Evolutionary conservation across 2,329 filamentous ascomycete genomes (phyloP), one percentile per base, ranked within the genome.

Genomic region (Fusarium pseudoanthophilum): DNA sequence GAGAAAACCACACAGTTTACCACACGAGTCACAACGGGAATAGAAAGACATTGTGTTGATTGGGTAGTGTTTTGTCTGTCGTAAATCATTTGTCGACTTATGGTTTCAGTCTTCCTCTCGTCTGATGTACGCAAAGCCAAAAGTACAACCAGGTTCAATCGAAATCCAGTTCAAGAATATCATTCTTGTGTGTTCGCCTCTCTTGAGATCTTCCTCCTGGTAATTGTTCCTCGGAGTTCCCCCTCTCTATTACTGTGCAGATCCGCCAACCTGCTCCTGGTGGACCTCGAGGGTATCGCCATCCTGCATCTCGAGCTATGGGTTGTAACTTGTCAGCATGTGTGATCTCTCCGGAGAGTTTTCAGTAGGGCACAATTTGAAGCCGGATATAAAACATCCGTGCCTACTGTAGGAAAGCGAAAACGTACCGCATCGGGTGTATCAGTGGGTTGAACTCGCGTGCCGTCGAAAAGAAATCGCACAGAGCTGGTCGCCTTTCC

Each of bases 231-330:
- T 48, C 43, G 10, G n/a, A 39, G 30, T 37, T 55, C 36, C 40
- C 57, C 58, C 52, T 55, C 43, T 56, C 42, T 18, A 43, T 56
- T 51, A 61, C 61, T 67, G 61, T 53, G 58, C 64, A 72, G 79
- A 84, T 69, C 95, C 95, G 69, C 96, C 96, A 71, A 98, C 96
- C 85, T 99, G 96, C 83, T 99, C 96, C 83, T 98, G 96, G 82
- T 98, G 95, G 32, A 99, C 96, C 81, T 99, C 96, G 32, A 99
- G 91, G 2, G 94, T 97, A 80, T 99, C 96, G 40, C 96, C 95
- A 77, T 99, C 96, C 75, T 91, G 87, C 96, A 99, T 99, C 71
- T 98, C 96, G 62, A 98, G 92, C 96, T 98, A 78, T 15, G 39
- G 20, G 71, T 26, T 36, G 18, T 28, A 24, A 58, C 14, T 32